A percentile compares a stretch with the other conserved stretches of the same genome.
Conservation (phyloP, 805 yeast species). For the Nakazawaea holstii region DNA sequence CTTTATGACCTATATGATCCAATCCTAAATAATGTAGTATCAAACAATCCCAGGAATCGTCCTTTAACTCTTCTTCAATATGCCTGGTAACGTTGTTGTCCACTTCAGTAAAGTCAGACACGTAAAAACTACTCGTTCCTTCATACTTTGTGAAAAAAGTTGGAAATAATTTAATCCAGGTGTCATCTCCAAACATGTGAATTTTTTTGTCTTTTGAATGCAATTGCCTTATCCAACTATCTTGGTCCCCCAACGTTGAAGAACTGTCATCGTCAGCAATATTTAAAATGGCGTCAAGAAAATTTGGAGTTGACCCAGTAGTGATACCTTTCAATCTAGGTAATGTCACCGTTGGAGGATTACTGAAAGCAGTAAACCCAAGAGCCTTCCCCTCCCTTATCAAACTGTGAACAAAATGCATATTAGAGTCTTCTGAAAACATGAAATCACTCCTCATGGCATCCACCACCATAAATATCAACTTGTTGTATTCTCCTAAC, state of each 20-base stretch:
- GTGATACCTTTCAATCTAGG: constrained; percentile 92
- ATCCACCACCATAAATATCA: constrained; percentile 84
- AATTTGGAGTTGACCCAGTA: constrained; percentile 92
- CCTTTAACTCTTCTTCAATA: constrained; percentile 50
- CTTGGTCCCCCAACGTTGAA: constrained; percentile 65
- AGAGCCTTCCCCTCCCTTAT: constrained; percentile 64
- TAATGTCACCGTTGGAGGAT: constrained; percentile 95
- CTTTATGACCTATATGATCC: constrained; percentile 97
- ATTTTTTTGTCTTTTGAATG: constrained; percentile 34
- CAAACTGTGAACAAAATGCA: constrained; percentile 62
- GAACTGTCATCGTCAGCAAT: constrained; percentile 85
- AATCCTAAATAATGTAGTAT: constrained; percentile 88
- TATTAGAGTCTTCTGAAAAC: constrained; percentile 58
- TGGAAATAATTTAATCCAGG: constrained; percentile 93
- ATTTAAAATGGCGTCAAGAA: constrained; percentile 88
- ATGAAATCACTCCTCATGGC: constrained; percentile 89
- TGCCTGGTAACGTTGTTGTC: constrained; percentile 92
- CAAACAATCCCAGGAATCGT: constrained; percentile 71
- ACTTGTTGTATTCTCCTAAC: constrained; percentile 49
- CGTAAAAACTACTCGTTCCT: constrained; percentile 92
- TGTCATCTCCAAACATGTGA: constrained; percentile 94
- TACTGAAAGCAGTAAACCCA: constrained; percentile 87
- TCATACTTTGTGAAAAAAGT: constrained; percentile 57
- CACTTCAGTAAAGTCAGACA: constrained; percentile 90
- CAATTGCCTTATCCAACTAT: constrained; percentile 83